phyloP scores from a whole-genome alignment of 2,329 filamentous ascomycete species.

The Trichophyton benhamiae region DNA sequence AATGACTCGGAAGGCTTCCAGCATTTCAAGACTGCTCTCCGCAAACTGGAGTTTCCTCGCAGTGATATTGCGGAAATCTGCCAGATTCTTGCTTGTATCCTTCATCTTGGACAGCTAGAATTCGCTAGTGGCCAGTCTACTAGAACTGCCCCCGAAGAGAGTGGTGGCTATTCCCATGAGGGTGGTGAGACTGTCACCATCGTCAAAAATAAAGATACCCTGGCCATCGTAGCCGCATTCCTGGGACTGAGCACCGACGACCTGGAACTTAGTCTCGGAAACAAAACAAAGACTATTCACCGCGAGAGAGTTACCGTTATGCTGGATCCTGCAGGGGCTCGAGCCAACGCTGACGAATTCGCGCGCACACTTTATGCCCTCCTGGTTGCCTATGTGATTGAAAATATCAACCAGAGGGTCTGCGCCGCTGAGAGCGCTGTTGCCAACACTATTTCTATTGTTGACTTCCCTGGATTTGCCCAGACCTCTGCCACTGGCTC shows the following conservation, averaged over 20 bases:
- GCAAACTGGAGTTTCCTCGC: constrained; percentile 86
- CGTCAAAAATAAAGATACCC: constrained; percentile 85
- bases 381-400: constrained; percentile 84
- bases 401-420: constrained; percentile 78
- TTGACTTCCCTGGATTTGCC: constrained; percentile 93
- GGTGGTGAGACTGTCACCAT: constrained; percentile 73
- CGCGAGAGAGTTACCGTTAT: constrained; percentile 97
- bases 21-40: constrained; percentile 88
- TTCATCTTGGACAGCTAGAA: constrained; percentile 96
- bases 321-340: constrained; percentile 83
- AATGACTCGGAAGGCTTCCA: constrained; percentile 94
- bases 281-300: constrained; percentile 93
- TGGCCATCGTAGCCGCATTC: constrained; percentile 84
- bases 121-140: constrained; percentile 76
- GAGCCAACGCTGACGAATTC: constrained; percentile 84
- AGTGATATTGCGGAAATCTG: constrained; percentile 94
- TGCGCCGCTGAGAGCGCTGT: constrained; percentile 81
- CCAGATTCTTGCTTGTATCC: constrained; percentile 80
- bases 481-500: constrained; percentile 74
- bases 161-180: constrained; percentile 91
- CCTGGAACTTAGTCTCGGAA: constrained; percentile 76
- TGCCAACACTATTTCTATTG: constrained; percentile 83
- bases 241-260: constrained; percentile 70
- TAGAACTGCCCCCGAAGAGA: constrained; percentile 70
- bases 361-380: constrained; percentile 88